phyloP scores from a whole-genome alignment of 352 stramenopile genomes.

The Globisporangium nodosum region DNA sequence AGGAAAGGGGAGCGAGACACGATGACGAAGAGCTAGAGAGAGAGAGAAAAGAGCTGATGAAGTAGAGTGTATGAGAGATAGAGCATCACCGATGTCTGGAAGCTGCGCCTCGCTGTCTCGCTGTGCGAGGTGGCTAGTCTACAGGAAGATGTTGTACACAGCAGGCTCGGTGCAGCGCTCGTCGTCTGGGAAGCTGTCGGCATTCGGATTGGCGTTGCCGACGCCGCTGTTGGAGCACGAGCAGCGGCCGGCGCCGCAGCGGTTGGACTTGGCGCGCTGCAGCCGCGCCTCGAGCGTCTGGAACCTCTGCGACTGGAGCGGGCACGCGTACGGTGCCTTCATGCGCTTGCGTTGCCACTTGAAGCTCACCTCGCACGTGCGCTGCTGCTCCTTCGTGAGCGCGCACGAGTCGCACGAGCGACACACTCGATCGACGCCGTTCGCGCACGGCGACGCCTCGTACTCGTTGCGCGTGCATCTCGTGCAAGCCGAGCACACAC shows the following conservation, averaged over 20 bases:
- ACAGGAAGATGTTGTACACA: conserved; percentile 58
- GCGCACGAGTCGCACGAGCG: conserved; percentile 69
- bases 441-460: conserved; percentile 46
- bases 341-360: conserved; percentile 63
- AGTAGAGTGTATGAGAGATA: background rate
- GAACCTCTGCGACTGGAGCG: conserved; percentile 36
- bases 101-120: no score
- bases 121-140: conserved; percentile 2
- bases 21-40: background rate
- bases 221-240: conserved; percentile 59
- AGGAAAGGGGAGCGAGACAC: background rate
- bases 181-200: conserved; percentile 66
- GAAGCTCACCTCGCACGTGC: conserved; percentile 40
- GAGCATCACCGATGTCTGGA: background rate
- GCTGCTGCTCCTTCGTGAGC: conserved; percentile 53
- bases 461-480: conserved; percentile 68
- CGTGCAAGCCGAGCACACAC: conserved; percentile 57
- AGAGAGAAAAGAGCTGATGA: background rate
- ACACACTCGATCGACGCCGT: conserved; percentile 56
- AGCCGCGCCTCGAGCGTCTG: conserved; percentile 58
- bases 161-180: conserved; percentile 52
- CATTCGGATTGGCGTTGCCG: conserved; percentile 71
- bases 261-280: conserved; percentile 63
- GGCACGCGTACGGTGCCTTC: conserved; percentile 68
- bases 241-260: conserved; percentile 62